Evolutionary conservation across 345 rosid genomes (phyloP), one percentile per base, ranked within the genome.

Genomic region (Microcos paniculata): DNA sequence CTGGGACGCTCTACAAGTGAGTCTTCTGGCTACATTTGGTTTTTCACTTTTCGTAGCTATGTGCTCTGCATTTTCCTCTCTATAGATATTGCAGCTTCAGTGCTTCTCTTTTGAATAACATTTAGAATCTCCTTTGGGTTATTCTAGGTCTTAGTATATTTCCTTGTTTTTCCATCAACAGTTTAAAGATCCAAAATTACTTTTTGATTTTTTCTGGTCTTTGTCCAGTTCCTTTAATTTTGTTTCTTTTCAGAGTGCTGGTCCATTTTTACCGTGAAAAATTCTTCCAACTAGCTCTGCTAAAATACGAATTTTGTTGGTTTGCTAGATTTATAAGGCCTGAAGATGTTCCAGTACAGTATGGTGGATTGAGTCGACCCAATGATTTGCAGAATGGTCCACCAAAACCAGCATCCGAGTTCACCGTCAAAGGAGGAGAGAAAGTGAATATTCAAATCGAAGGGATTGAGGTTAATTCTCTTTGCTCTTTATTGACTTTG

Each of bases 401-500:
- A 0, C 89, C 94, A 0, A 91, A 92, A 72, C 97, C 98, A 0
- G 98, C 97, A 0, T 92, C 98, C 19, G 97, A 96, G 87, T 94
- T 96, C 85, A 74, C 89, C 12, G 87, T 96, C 70, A 96, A 92
- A 58, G 99, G 98, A 13, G 98, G 97, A 45, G 99, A 96, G 84
- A 96, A 87, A 88, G 99, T 96, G 35, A 93, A 93, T 85, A 96
- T 96, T 73, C 97, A 96, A 81, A 94, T 96, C 3, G 99, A 96
- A 81, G 99, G 99, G 68, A 92, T 96, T 52, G 99, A 93, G 97
- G 99, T 66, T 4, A 66, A 8, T 14, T 46, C 24, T 91, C 68
- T 74, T 18, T 63, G 40, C 8, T 35, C 16, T 64, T 28, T 19
- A 10, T 3, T 9, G 31, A 9, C 18, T 40, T 28, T 14, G 3